Conservation (phyloP, 495 filamentous ascomycete genomes). For the Aspergillus panamensis region DNA sequence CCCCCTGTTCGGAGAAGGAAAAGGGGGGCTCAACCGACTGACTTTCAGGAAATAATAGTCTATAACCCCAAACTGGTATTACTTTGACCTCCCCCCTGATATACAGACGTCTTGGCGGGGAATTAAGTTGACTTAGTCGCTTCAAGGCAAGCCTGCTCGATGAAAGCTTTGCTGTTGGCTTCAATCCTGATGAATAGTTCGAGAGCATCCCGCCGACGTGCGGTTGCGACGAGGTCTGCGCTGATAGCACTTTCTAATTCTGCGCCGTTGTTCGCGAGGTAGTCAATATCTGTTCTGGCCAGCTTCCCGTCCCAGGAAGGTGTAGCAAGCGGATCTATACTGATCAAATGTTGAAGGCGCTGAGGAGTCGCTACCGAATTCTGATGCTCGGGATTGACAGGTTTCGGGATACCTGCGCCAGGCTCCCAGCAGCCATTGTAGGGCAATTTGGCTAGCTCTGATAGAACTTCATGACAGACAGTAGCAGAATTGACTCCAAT, state of each 20-base stretch:
- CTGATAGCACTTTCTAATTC: constrained; percentile 25
- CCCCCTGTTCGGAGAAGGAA: no score
- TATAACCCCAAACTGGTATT: no score
- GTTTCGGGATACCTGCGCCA: no score
- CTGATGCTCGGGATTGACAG: no score
- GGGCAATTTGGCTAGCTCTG: no score
- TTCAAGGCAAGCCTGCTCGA: constrained; percentile 16
- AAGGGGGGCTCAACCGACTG: no score
- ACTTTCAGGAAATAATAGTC: no score
- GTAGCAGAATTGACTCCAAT: no score
- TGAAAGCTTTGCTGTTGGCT: constrained; percentile 22
- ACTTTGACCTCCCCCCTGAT: no score
- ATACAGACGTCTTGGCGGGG: no score
- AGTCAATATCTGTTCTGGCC: constrained; percentile 25
- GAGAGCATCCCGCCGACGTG: constrained; percentile 23
- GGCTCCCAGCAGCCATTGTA: no score
- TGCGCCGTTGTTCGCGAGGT: constrained; percentile 23
- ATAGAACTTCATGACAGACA: no score
- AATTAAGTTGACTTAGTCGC: not conserved
- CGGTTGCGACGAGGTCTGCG: constrained; percentile 20
- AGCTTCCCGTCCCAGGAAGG: constrained; percentile 25
- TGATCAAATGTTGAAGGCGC: constrained; percentile 19
- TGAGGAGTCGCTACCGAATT: not conserved
- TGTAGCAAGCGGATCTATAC: constrained; percentile 20
- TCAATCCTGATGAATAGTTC: constrained; percentile 22